Percentiles rank a stretch among this genome's conserved stretches.
Evolutionary conservation across 1,284 basidiomycete genomes (phyloP).

Genomic region (Naganishia cerealis): DNA sequence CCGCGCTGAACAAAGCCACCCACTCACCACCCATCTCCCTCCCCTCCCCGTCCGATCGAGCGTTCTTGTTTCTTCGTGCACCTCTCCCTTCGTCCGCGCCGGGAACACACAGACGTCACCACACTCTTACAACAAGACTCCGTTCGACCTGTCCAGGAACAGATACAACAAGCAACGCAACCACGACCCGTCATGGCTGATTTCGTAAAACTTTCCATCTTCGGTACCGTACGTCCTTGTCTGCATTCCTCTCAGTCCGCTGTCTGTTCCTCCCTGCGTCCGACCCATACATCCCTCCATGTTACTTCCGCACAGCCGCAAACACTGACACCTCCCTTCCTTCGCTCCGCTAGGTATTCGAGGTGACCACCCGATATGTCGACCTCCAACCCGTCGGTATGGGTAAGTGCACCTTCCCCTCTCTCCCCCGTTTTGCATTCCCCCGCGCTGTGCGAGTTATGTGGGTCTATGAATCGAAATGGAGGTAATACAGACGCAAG

Average conservation of each 20-base stretch:
- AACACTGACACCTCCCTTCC: background rate
- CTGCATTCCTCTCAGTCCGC: background rate
- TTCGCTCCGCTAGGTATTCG: conserved; percentile 47
- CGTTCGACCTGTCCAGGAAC: background rate
- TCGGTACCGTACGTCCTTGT: conserved; percentile 66
- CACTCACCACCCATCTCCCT: too few species aligned
- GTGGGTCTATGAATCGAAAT: too few species aligned
- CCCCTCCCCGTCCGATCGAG: too few species aligned
- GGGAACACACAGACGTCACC: too few species aligned
- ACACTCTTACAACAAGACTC: background rate
- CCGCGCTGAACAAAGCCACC: too few species aligned
- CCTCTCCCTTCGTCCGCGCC: too few species aligned
- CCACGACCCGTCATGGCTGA: conserved; percentile 53
- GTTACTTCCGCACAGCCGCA: background rate
- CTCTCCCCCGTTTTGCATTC: conserved; percentile 29
- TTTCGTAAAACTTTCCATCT: conserved; percentile 97
- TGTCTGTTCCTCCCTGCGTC: conserved; percentile 1
- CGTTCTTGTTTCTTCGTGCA: too few species aligned
- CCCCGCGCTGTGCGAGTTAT: background rate
- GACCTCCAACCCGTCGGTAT: conserved; percentile 99
- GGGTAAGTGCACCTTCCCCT: conserved; percentile 63
- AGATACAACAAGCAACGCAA: background rate
- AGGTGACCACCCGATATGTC: conserved; percentile 97
- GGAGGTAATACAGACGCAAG: too few species aligned
- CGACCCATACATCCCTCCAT: background rate